Evolutionary conservation across 2,329 filamentous ascomycete genomes (phyloP).

Genomic region (Trichophyton equinum): DNA sequence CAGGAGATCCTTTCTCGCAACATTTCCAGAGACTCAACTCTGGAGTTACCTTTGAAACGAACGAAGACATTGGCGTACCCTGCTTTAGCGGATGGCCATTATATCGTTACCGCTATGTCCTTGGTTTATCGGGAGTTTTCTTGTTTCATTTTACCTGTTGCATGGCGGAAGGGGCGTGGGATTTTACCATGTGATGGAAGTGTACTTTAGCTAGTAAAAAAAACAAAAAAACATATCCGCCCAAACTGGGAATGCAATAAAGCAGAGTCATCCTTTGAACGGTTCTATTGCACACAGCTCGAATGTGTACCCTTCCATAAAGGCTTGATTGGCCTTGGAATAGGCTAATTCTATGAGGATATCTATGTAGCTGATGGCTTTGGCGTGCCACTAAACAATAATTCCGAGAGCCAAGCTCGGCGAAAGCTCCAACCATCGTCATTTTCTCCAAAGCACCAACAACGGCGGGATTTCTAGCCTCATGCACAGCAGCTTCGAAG

Average conservation of each 20-base stretch:
- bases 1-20: background rate
- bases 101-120: background rate
- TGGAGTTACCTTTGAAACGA: background rate
- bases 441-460: background rate
- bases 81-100: background rate
- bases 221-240: background rate
- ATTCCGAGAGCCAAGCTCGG: background rate
- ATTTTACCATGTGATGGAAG: background rate
- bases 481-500: background rate
- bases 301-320: background rate
- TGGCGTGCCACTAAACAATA: background rate
- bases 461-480: background rate
- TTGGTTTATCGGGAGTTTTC: background rate
- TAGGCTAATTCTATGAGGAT: background rate
- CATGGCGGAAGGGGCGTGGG: background rate
- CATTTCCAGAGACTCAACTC: background rate
- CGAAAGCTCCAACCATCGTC: background rate
- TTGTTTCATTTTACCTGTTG: background rate
- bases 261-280: background rate
- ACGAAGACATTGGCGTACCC: background rate
- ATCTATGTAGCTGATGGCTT: background rate
- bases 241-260: background rate
- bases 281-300: background rate
- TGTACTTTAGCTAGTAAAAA: background rate
- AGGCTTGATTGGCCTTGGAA: background rate